Conservation (phyloP, 176 grass and related monocot species). For the Oropetium thomaeum region DNA sequence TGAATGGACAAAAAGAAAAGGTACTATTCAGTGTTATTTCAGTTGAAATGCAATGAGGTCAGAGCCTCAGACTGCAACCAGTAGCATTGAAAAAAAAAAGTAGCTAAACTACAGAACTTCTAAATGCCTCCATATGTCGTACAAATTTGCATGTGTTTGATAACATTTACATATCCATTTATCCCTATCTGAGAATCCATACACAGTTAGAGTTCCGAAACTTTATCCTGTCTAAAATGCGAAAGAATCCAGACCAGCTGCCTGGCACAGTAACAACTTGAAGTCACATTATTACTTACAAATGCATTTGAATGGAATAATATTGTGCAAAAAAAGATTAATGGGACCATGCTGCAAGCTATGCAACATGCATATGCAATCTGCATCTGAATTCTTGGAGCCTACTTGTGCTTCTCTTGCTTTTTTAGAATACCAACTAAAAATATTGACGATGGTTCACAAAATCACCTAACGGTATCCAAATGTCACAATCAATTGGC, state of each 20-base stretch:
- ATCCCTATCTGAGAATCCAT: no score
- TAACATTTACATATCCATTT: background rate
- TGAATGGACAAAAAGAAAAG: background rate
- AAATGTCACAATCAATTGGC: background rate
- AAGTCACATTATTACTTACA: background rate
- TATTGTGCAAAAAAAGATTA: no score
- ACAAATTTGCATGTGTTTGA: background rate
- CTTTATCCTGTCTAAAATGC: background rate
- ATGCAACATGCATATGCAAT: background rate
- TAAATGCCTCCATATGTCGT: background rate
- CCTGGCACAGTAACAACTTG: background rate
- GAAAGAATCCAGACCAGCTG: background rate
- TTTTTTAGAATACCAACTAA: background rate
- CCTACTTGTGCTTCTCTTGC: background rate
- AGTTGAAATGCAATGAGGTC: background rate
- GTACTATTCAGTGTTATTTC: slow-evolving; percentile 6
- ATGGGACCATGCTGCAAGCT: background rate
- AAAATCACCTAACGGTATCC: background rate
- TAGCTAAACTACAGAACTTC: background rate
- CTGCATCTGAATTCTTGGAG: background rate
- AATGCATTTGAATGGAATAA: background rate
- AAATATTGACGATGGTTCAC: background rate
- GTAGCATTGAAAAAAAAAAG: background rate
- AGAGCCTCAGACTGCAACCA: background rate
- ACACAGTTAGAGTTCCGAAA: background rate